Percentiles rank a stretch among this genome's conserved stretches.
phyloP scores from a whole-genome alignment of 176 grass and related monocot species.

The Cenchrus americanus region DNA sequence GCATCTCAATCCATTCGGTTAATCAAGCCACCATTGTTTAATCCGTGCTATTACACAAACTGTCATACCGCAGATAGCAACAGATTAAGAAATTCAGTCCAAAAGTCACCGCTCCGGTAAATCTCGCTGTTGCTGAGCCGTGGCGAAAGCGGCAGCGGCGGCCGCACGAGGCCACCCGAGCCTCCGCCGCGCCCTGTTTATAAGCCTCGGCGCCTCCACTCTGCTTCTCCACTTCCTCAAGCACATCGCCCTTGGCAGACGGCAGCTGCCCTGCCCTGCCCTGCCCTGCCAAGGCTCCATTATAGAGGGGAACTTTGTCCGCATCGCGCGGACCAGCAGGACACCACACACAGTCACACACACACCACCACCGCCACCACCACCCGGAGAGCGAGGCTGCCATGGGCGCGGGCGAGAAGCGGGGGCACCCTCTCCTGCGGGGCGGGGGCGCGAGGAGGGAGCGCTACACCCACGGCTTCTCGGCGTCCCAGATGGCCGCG shows the following conservation, averaged over 20 bases:
- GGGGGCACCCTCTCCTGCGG: slow-evolving; percentile 72
- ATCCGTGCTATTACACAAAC: neutral
- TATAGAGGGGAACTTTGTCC: neutral
- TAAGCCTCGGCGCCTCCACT: slow-evolving; percentile 15
- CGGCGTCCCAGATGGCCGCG: slow-evolving; percentile 61
- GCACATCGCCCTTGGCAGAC: neutral
- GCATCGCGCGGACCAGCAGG: neutral
- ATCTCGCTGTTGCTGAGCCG: neutral
- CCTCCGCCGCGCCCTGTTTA: neutral
- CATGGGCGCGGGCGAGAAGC: slow-evolving; percentile 47
- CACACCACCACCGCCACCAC: too few relatives aligned
- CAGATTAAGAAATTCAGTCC: neutral
- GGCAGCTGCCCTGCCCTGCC: neutral
- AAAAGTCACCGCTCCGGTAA: neutral
- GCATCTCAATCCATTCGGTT: neutral
- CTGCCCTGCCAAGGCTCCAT: neutral
- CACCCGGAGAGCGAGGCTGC: neutral
- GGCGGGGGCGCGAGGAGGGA: slow-evolving; percentile 40
- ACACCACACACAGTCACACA: neutral
- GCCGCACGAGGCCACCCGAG: neutral
- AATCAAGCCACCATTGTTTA: neutral
- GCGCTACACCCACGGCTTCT: slow-evolving; percentile 80
- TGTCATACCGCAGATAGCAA: neutral
- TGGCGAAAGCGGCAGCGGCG: neutral
- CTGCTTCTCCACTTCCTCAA: slow-evolving; percentile 15